phyloP scores from a whole-genome alignment of 2,329 filamentous ascomycete genomes.

The Paecilomyces sp. region DNA sequence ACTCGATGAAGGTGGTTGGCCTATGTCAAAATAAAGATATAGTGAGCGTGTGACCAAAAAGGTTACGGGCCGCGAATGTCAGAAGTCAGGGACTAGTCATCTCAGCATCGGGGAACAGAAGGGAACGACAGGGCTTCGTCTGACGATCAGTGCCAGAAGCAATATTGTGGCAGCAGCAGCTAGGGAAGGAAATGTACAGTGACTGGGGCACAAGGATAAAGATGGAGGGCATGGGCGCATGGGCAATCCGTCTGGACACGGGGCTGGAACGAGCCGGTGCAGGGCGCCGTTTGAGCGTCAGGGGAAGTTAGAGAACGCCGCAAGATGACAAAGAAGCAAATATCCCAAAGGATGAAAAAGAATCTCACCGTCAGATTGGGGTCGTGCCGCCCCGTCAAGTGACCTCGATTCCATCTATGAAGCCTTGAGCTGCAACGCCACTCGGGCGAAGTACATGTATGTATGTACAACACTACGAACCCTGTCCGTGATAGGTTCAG shows the following conservation, averaged over 20 bases:
- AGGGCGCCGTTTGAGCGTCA: not conserved
- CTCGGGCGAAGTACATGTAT: not conserved
- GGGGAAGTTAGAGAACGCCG: not conserved
- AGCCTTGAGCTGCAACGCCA: not conserved
- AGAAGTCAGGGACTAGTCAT: constrained; percentile 2
- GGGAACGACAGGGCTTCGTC: not conserved
- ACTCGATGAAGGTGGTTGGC: constrained; percentile 6
- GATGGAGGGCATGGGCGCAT: not conserved
- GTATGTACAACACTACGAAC: not conserved
- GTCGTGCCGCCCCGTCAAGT: constrained; percentile 1
- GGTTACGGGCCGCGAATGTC: constrained; percentile 5
- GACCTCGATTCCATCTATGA: constrained; percentile 2
- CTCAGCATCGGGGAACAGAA: not conserved
- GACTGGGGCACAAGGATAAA: not conserved
- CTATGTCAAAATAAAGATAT: constrained; percentile 9
- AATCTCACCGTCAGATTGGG: constrained; percentile 1
- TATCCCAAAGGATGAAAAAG: not conserved
- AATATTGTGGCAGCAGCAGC: not conserved
- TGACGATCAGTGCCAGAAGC: not conserved
- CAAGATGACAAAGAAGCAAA: not conserved
- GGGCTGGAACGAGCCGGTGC: not conserved
- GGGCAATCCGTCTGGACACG: not conserved
- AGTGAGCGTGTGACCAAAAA: constrained; percentile 15
- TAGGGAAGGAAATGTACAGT: not conserved
- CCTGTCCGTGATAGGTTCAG: not conserved